Evolutionary conservation across 78 protist genomes (phyloP).

Genomic region (slime mould (Dictyostelium discoideum)): dicty_2.7 NC_007088.5:217501-218000

Average conservation of each 20-base stretch:
- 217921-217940: conserved; percentile 37
- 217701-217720: conserved; percentile 93
- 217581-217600: conserved; percentile 99
- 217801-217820: conserved; percentile 87
- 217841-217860: conserved; percentile 87
- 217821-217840: conserved; percentile 87
- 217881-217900: conserved; percentile 95
- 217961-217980: conserved; percentile 75
- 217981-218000: conserved; percentile 94
- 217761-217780: conserved; percentile 94
- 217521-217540: conserved; percentile 87
- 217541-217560: conserved; percentile 95
- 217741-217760: conserved; percentile 97
- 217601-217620: conserved; percentile 87
- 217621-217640: conserved; percentile 91
- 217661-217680: conserved; percentile 92
- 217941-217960: conserved; percentile 81
- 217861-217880: conserved; percentile 95
- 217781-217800: conserved; percentile 89
- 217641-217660: conserved; percentile 97
- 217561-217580: conserved; percentile 99
- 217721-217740: conserved; percentile 80
- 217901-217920: conserved; percentile 94
- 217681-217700: conserved; percentile 90
- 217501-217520: conserved; percentile 90